A percentile compares a stretch with the other conserved stretches of the same genome.
Evolutionary conservation across 2,329 filamentous ascomycete genomes (phyloP).

Genomic region (Grosmannia huntii): DNA sequence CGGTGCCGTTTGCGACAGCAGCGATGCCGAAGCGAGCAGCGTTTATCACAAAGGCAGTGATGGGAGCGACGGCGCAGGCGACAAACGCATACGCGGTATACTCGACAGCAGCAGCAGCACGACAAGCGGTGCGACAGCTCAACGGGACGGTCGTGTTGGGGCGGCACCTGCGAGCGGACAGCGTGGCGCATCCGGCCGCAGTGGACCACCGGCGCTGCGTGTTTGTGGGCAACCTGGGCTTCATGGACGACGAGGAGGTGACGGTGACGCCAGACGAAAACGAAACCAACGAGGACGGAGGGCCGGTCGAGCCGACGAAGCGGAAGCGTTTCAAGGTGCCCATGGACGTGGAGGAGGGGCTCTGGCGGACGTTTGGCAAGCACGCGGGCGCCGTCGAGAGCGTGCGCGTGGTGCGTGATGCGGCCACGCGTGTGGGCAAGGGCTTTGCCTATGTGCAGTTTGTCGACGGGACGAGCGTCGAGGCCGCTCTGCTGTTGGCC

Average conservation of each 20-base stretch:
- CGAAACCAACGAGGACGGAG: slow-evolving; percentile 38
- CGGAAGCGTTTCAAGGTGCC: slow-evolving; percentile 56
- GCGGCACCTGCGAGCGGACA: slow-evolving; percentile 82
- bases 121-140: slow-evolving; percentile 60
- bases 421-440: slow-evolving; percentile 85
- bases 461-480: slow-evolving; percentile 74
- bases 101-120: slow-evolving; percentile 59
- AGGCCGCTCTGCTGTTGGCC: slow-evolving; percentile 77
- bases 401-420: slow-evolving; percentile 82
- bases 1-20: slow-evolving; percentile 67
- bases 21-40: slow-evolving; percentile 86
- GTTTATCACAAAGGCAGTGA: slow-evolving; percentile 79
- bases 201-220: slow-evolving; percentile 82
- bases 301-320: slow-evolving; percentile 2
- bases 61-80: slow-evolving; percentile 82
- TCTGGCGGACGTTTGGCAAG: slow-evolving; percentile 70
- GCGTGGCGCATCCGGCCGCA: slow-evolving; percentile 72
- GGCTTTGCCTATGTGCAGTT: slow-evolving; percentile 98
- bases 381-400: slow-evolving; percentile 73
- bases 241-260: slow-evolving; percentile 78
- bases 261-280: slow-evolving; percentile 15
- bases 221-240: slow-evolving; percentile 92
- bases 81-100: slow-evolving; percentile 94
- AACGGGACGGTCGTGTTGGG: slow-evolving; percentile 78
- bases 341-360: slow-evolving; percentile 81